A percentile compares a stretch with the other conserved stretches of the same genome.
Conservation (phyloP, 2,329 filamentous ascomycete genomes). For the Penicillium aurantiogriseum region DNA sequence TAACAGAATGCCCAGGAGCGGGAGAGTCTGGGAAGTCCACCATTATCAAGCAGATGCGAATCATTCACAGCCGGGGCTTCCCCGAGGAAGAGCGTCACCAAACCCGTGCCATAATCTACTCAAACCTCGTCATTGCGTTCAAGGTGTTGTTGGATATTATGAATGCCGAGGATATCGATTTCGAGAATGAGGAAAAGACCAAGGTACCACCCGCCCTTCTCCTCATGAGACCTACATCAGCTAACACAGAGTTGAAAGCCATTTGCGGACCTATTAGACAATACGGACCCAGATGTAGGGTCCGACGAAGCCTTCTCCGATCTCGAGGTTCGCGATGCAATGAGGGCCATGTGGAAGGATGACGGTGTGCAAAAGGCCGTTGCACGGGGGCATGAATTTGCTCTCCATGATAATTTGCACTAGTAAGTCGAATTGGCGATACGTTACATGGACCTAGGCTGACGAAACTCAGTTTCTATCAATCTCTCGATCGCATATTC, state of each 20-base stretch:
- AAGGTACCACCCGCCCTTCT: slow-evolving; percentile 57
- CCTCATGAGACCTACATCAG: slow-evolving; percentile 9
- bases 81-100: slow-evolving; percentile 84
- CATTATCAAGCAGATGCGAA: slow-evolving; percentile 97
- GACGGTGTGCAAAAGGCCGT: slow-evolving; percentile 83
- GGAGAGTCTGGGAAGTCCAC: slow-evolving; percentile 96
- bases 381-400: slow-evolving; percentile 91
- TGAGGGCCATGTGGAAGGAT: slow-evolving; percentile 83
- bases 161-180: slow-evolving; percentile 76
- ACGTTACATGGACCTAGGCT: slow-evolving; percentile 9
- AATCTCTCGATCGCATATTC: slow-evolving; percentile 73
- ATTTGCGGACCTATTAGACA: slow-evolving; percentile 72
- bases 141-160: slow-evolving; percentile 88
- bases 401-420: slow-evolving; percentile 88
- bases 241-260: slow-evolving; percentile 52
- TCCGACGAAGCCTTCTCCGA: slow-evolving; percentile 75
- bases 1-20: slow-evolving; percentile 63
- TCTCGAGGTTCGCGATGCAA: slow-evolving; percentile 63
- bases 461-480: slow-evolving; percentile 67
- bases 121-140: slow-evolving; percentile 89
- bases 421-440: slow-evolving; percentile 62
- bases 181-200: slow-evolving; percentile 71
- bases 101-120: slow-evolving; percentile 94
- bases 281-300: slow-evolving; percentile 73
- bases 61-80: slow-evolving; percentile 93